A percentile compares a stretch with the other conserved stretches of the same genome.
Conservation (phyloP, 2,329 filamentous ascomycete genomes). For the Anthostomella pinea region DNA sequence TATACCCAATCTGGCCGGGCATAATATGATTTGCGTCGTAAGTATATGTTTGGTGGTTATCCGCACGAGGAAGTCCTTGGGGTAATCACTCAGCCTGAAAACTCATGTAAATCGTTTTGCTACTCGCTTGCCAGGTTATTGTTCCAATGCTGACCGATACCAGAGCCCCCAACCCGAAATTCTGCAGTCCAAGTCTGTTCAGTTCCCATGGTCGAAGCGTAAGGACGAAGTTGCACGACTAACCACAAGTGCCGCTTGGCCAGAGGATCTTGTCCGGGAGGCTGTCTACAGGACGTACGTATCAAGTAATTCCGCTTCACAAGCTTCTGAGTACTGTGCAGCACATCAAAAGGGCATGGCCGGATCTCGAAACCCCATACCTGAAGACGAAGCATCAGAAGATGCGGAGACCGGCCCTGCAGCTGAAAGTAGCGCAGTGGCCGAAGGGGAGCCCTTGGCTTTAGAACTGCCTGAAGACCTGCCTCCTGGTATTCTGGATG, state of each 20-base stretch:
- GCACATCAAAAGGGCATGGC: slow-evolving; percentile 57
- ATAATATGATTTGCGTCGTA: no score
- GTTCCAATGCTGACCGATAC: slow-evolving; percentile 12
- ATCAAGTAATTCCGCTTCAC: slow-evolving; percentile 44
- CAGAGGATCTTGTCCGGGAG: slow-evolving; percentile 65
- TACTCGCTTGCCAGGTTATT: background rate
- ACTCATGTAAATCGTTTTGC: no score
- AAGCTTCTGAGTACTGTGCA: slow-evolving; percentile 73
- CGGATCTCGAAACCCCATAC: slow-evolving; percentile 65
- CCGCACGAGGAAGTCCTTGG: no score
- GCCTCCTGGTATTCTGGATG: slow-evolving; percentile 22
- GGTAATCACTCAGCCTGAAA: no score
- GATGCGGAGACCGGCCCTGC: slow-evolving; percentile 33
- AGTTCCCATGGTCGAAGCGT: slow-evolving; percentile 46
- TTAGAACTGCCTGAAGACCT: slow-evolving; percentile 25
- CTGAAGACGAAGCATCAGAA: slow-evolving; percentile 47
- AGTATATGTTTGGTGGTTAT: no score
- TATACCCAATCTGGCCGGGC: slow-evolving; percentile 21
- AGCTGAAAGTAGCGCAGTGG: slow-evolving; percentile 27
- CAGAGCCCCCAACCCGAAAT: slow-evolving; percentile 32
- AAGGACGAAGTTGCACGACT: slow-evolving; percentile 33
- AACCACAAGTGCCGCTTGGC: slow-evolving; percentile 28
- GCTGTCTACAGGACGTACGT: slow-evolving; percentile 82
- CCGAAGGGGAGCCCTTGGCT: slow-evolving; percentile 26
- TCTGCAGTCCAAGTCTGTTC: slow-evolving; percentile 42